Conservation (phyloP, 192 early-diverging fungal genomes). For the Backusella psychrophila region DNA sequence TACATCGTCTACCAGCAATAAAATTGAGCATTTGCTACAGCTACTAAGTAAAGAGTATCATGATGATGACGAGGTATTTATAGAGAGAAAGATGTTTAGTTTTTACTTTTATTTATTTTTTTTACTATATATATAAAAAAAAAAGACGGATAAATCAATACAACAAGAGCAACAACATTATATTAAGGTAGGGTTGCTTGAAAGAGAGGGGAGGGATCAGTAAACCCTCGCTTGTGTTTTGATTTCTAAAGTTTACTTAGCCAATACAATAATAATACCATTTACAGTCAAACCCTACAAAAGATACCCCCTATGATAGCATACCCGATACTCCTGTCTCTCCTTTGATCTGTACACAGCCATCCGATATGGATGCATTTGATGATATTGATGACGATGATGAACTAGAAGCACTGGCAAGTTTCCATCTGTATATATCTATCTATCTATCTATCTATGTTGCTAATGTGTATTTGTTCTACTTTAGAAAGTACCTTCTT, state of each 20-base stretch:
- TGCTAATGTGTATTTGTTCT: neutral
- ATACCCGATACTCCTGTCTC: neutral
- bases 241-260: conserved; percentile 9
- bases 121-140: neutral
- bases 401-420: conserved; percentile 31
- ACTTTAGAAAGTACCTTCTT: conserved; percentile 28
- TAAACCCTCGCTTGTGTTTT: neutral
- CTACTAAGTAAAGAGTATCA: neutral
- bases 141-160: neutral
- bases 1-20: neutral
- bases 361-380: neutral
- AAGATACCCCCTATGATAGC: neutral
- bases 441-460: neutral
- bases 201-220: neutral
- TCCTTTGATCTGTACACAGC: neutral
- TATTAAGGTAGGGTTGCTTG: neutral
- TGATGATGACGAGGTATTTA: neutral
- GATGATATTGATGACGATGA: neutral
- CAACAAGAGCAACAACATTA: neutral
- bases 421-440: neutral
- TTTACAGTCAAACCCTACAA: neutral
- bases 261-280: conserved; percentile 1
- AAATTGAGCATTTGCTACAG: neutral
- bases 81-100: neutral
- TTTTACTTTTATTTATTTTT: neutral